Evolutionary conservation across 1,139 yeast species (phyloP).

Genomic region (Candida sp.): DNA sequence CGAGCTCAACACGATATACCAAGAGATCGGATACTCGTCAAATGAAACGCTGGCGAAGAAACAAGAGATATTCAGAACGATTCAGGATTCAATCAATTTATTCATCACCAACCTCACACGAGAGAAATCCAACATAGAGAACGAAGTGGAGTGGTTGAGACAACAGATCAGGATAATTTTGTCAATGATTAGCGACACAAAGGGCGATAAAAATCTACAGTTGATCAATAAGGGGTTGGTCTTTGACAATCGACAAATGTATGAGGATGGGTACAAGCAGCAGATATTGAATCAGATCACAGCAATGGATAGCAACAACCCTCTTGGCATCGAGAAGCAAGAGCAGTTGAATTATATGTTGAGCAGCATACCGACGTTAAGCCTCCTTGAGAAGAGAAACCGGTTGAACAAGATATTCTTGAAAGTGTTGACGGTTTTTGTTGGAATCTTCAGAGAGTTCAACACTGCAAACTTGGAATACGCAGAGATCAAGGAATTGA

Average conservation of each 20-base stretch:
- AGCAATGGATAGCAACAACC: slow-evolving; percentile 20
- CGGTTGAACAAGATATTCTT: slow-evolving; percentile 41
- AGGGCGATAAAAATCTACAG: slow-evolving; percentile 30
- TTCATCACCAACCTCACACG: slow-evolving; percentile 37
- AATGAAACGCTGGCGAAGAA: slow-evolving; percentile 39
- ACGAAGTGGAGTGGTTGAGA: slow-evolving; percentile 53
- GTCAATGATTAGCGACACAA: slow-evolving; percentile 43
- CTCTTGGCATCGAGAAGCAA: slow-evolving; percentile 29
- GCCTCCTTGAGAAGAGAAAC: slow-evolving; percentile 35
- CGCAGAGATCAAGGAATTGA: slow-evolving; percentile 29
- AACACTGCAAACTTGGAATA: slow-evolving; percentile 29
- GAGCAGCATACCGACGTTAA: slow-evolving; percentile 30
- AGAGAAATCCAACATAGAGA: slow-evolving; percentile 42
- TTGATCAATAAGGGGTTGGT: slow-evolving; percentile 37
- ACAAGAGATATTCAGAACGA: slow-evolving; percentile 40
- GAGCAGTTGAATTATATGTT: slow-evolving; percentile 30
- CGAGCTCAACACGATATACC: slow-evolving; percentile 36
- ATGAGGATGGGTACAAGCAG: slow-evolving; percentile 36
- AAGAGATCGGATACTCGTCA: slow-evolving; percentile 42
- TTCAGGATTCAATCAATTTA: slow-evolving; percentile 42
- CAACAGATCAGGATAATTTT: slow-evolving; percentile 46
- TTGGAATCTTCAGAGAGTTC: slow-evolving; percentile 34
- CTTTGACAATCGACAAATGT: slow-evolving; percentile 29
- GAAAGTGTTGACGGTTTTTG: slow-evolving; percentile 35
- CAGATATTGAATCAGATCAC: slow-evolving; percentile 27